A percentile compares a stretch with the other conserved stretches of the same genome.
These are phyloP conservation scores for Teratosphaeria pseudoeucalypti DNA, from an alignment of 2,329 filamentous ascomycete genomes.

Conservation along the genomic window DNA sequence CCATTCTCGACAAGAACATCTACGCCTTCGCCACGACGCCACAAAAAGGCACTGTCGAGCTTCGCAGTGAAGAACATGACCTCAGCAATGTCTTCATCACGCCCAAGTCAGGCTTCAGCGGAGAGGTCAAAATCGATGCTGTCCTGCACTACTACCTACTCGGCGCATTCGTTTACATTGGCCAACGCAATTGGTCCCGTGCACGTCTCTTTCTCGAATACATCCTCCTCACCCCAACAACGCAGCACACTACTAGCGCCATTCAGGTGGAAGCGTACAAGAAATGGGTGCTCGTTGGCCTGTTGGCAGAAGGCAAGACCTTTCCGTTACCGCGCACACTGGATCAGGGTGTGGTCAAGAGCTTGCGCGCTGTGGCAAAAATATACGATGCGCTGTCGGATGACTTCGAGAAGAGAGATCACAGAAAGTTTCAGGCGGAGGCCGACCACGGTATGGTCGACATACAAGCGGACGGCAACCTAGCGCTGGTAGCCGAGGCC, in stretches of 20 bases:
- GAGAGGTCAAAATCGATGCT: constrained; percentile 38
- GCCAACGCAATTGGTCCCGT: constrained; percentile 31
- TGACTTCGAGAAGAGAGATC: constrained; percentile 53
- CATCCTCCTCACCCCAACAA: constrained; percentile 55
- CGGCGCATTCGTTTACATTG: constrained; percentile 39
- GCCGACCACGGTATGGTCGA: constrained; percentile 47
- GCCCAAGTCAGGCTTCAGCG: constrained; percentile 45
- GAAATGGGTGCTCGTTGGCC: constrained; percentile 71
- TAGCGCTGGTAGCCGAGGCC: constrained; percentile 59
- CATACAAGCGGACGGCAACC: constrained; percentile 55
- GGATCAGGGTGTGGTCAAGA: constrained; percentile 42
- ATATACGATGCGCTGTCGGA: constrained; percentile 62
- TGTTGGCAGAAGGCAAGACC: constrained; percentile 59
- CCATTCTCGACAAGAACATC: constrained; percentile 54
- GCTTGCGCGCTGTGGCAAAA: constrained; percentile 50
- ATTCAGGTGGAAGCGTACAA: constrained; percentile 86
- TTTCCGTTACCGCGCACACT: constrained; percentile 47
- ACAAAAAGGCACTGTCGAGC: constrained; percentile 27
- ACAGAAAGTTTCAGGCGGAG: constrained; percentile 53
- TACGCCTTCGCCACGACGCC: constrained; percentile 49
- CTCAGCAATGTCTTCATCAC: constrained; percentile 50
- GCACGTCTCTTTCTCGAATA: constrained; percentile 39
- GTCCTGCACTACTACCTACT: constrained; percentile 47
- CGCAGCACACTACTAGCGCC: constrained; percentile 51
- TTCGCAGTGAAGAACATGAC: constrained; percentile 30